Conservation (phyloP, 768 basidiomycete species). For the Phlebiopsis gigantea region DNA sequence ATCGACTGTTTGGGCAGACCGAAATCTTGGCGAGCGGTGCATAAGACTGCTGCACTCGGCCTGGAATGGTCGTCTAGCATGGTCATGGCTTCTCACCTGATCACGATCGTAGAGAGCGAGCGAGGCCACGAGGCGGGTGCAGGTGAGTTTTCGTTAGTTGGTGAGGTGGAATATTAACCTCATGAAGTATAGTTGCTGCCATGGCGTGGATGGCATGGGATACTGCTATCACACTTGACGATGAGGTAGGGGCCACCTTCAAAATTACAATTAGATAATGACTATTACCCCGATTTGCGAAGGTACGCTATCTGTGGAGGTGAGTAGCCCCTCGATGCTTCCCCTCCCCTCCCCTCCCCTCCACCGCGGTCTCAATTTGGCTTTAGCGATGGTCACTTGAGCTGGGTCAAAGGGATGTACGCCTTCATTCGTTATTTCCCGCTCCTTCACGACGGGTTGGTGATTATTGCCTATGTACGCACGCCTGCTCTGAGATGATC, state of each 20-base stretch:
- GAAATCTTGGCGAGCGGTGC: too few species aligned
- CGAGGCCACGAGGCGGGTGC: neutral
- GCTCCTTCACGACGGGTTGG: neutral
- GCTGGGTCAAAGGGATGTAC: conserved; percentile 14
- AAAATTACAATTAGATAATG: too few species aligned
- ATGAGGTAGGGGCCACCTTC: neutral
- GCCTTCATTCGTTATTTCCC: conserved; percentile 14
- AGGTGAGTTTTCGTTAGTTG: neutral
- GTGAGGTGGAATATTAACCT: too few species aligned
- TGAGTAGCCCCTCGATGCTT: neutral
- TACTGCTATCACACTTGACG: neutral
- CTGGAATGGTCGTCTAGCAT: too few species aligned
- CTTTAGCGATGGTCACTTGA: neutral
- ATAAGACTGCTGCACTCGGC: too few species aligned
- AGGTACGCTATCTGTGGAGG: neutral
- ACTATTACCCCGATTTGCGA: neutral
- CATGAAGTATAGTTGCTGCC: conserved; percentile 15
- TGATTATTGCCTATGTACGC: neutral
- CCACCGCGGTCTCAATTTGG: too few species aligned
- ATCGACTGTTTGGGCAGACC: too few species aligned
- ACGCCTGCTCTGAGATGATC: neutral
- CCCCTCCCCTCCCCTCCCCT: neutral
- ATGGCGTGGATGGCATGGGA: neutral
- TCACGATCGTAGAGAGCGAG: neutral
- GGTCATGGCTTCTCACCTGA: neutral